A percentile compares a stretch with the other conserved stretches of the same genome.
phyloP scores from a whole-genome alignment of 495 filamentous ascomycete species.

The Lophium mytilinum region DNA sequence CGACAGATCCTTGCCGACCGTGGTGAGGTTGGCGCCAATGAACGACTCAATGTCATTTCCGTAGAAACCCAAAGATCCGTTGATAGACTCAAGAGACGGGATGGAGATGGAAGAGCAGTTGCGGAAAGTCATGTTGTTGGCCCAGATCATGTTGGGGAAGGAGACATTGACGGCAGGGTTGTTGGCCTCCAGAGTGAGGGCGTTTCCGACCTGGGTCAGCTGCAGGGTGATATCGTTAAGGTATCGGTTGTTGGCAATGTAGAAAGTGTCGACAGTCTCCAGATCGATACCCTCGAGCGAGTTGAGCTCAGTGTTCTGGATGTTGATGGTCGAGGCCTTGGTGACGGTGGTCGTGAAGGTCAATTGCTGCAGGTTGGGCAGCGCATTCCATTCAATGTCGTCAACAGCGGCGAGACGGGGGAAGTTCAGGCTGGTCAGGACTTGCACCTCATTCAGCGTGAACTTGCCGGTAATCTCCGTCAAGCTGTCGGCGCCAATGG shows the following conservation, averaged over 20 bases:
- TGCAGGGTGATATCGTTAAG: conserved; percentile 42
- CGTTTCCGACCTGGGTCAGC: conserved; percentile 57
- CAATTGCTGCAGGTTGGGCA: conserved; percentile 61
- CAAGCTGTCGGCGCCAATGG: conserved; percentile 45
- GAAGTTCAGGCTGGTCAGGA: conserved; percentile 57
- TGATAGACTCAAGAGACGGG: conserved; percentile 69
- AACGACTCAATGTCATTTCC: conserved; percentile 64
- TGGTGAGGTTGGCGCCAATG: conserved; percentile 70
- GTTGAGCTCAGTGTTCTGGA: conserved; percentile 75
- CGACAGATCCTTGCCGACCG: conserved; percentile 55
- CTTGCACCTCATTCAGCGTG: conserved; percentile 54
- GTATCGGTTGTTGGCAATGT: conserved; percentile 33
- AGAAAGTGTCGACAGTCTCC: conserved; percentile 49
- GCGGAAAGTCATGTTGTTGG: conserved; percentile 77
- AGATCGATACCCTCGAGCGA: conserved; percentile 73
- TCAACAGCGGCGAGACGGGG: conserved; percentile 53
- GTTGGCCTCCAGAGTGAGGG: conserved; percentile 56
- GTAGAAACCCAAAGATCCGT: conserved; percentile 76
- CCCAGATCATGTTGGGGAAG: conserved; percentile 71
- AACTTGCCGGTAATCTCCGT: conserved; percentile 53
- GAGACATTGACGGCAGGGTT: conserved; percentile 47
- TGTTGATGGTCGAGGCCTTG: conserved; percentile 54
- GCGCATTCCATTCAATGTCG: conserved; percentile 58
- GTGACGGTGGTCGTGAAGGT: conserved; percentile 48
- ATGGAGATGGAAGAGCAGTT: conserved; percentile 68